Evolutionary conservation across 2,329 filamentous ascomycete genomes (phyloP).

Genomic region (Saccharata proteae): DNA sequence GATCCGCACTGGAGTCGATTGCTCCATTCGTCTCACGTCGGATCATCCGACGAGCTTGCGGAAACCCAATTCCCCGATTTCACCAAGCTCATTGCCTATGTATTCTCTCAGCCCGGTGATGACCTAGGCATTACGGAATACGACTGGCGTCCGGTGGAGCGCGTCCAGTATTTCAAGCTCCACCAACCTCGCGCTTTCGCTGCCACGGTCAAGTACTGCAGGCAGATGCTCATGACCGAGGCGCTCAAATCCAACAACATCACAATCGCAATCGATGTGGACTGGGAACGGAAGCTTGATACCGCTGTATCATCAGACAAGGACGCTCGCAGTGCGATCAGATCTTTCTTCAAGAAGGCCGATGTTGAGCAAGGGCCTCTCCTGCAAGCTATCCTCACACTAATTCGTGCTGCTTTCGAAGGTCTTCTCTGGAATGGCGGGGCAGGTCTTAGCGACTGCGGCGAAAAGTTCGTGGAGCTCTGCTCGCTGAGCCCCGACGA

Average conservation of each 20-base stretch:
- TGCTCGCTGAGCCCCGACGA: constrained; percentile 43
- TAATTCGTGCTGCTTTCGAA: constrained; percentile 34
- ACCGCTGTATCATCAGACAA: constrained; percentile 59
- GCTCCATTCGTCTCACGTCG: constrained; percentile 31
- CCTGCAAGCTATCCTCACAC: constrained; percentile 22
- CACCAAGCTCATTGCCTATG: constrained; percentile 30
- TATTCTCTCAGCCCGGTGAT: constrained; percentile 28
- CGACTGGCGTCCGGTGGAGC: constrained; percentile 15
- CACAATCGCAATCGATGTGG: constrained; percentile 51
- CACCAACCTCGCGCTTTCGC: constrained; percentile 44
- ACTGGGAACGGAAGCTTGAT: constrained; percentile 76
- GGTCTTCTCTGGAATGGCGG: constrained; percentile 28
- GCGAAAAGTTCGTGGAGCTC: constrained; percentile 41
- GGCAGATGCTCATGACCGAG: constrained; percentile 47
- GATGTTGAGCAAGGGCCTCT: constrained; percentile 6
- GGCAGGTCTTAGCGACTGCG: constrained; percentile 32
- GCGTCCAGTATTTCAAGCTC: constrained; percentile 20
- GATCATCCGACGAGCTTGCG: constrained; percentile 1
- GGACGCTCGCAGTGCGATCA: constrained; percentile 48
- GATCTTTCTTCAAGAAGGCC: constrained; percentile 29
- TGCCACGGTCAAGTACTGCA: constrained; percentile 57
- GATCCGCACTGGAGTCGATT: constrained; percentile 64
- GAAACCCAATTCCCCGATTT: constrained; percentile 30
- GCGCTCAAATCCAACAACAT: constrained; percentile 37
- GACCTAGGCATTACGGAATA: constrained; percentile 20